Evolutionary conservation across 345 rosid species (phyloP).

Genomic region (Brassica carinata): DNA sequence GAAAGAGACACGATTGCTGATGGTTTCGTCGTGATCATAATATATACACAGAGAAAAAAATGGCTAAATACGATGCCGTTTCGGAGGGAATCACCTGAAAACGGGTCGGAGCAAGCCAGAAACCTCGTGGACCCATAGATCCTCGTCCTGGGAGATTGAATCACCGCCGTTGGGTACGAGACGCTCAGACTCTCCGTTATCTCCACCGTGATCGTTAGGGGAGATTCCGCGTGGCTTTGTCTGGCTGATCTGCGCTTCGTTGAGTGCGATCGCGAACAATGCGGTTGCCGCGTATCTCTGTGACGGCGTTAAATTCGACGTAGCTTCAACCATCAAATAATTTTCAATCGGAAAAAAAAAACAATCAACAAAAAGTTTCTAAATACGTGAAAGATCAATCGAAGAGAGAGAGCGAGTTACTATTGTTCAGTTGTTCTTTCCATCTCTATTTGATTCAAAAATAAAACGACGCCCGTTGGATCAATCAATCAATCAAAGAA

Average conservation of each 20-base stretch:
- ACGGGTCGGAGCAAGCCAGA: constrained; percentile 84
- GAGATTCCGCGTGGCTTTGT: constrained; percentile 56
- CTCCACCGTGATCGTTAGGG: constrained; percentile 24
- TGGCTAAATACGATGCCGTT: neutral
- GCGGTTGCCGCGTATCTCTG: constrained; percentile 83
- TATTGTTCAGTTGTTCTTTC: neutral
- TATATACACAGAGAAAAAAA: neutral
- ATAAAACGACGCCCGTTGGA: too few relatives aligned
- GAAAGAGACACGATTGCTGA: neutral
- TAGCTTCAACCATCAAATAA: constrained; percentile 28
- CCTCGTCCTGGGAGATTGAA: constrained; percentile 62
- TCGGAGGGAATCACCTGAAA: constrained; percentile 54
- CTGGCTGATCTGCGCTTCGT: constrained; percentile 48
- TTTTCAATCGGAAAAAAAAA: neutral
- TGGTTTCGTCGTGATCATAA: neutral
- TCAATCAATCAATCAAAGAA: too few relatives aligned
- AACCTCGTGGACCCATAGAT: constrained; percentile 73
- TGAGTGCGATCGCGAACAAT: constrained; percentile 58
- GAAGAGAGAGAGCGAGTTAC: neutral
- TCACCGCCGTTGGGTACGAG: constrained; percentile 37
- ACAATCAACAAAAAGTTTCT: constrained; percentile 1
- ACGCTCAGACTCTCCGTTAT: constrained; percentile 5
- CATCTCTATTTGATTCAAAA: neutral
- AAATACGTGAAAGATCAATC: neutral
- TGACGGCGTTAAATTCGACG: constrained; percentile 64